These are phyloP conservation scores for Zymoseptoria pseudotritici DNA, from an alignment of 2,329 filamentous ascomycete genomes.

Conservation along the genomic window DNA sequence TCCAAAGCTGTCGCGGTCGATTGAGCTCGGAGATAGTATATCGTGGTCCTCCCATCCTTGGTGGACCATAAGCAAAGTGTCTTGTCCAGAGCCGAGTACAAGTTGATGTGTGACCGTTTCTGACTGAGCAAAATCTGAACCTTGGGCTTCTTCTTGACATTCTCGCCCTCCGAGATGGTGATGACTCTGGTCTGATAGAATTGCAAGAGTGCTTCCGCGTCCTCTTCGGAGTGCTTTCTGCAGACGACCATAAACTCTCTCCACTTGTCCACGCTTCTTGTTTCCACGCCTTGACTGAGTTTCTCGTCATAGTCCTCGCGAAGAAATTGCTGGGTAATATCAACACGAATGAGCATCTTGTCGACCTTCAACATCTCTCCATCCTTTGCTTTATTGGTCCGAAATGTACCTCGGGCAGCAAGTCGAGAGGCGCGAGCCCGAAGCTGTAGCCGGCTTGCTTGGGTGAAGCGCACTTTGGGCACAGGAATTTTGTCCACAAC, in stretches of 20 bases:
- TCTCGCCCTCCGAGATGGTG: conserved; percentile 42
- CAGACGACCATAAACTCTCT: conserved; percentile 57
- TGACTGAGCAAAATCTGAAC: conserved; percentile 51
- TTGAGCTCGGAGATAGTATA: conserved; percentile 56
- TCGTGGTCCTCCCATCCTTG: conserved; percentile 46
- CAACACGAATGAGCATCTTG: conserved; percentile 59
- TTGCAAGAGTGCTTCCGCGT: conserved; percentile 35
- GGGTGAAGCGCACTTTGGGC: conserved; percentile 24
- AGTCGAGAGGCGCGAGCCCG: conserved; percentile 25
- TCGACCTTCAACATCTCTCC: conserved; percentile 61
- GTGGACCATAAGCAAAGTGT: conserved; percentile 57
- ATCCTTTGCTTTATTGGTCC: conserved; percentile 36
- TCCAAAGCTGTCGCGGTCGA: conserved; percentile 57
- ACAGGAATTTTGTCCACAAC: conserved; percentile 11
- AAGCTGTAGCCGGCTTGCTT: conserved; percentile 25
- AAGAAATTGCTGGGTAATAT: conserved; percentile 42
- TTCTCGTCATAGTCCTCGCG: conserved; percentile 59
- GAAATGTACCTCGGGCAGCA: conserved; percentile 22
- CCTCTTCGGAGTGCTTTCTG: conserved; percentile 48
- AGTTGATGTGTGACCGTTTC: conserved; percentile 50
- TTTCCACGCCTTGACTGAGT: conserved; percentile 51
- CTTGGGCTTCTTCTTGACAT: conserved; percentile 48
- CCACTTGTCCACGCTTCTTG: conserved; percentile 56
- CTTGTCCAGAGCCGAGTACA: conserved; percentile 61
- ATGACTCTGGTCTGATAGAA: conserved; percentile 44